Conservation (phyloP, 768 basidiomycete species). For the Tricholomella constricta region DNA sequence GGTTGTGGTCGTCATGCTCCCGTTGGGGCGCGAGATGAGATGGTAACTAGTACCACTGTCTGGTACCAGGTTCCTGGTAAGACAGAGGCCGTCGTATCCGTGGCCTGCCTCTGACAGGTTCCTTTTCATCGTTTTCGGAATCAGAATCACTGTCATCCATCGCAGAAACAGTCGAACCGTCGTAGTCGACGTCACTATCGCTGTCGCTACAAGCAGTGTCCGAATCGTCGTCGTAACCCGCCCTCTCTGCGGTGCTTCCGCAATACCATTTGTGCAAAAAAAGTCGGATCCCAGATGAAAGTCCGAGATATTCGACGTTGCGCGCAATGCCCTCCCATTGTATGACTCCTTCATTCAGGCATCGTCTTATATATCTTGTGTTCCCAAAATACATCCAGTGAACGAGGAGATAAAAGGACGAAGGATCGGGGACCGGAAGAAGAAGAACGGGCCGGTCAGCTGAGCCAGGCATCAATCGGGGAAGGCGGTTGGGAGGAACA, state of each 20-base stretch:
- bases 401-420: constrained; percentile 69
- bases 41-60: constrained; percentile 17
- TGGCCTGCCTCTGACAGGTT: constrained; percentile 41
- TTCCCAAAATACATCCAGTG: constrained; percentile 86
- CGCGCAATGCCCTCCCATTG: constrained; percentile 87
- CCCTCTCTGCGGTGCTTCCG: neutral
- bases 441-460: constrained; percentile 68
- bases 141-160: constrained; percentile 7
- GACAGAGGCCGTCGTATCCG: constrained; percentile 42
- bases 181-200: constrained; percentile 18
- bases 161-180: constrained; percentile 11
- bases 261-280: constrained; percentile 75
- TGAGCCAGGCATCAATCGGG: constrained; percentile 67
- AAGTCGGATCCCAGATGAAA: constrained; percentile 73
- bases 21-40: neutral
- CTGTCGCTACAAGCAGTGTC: constrained; percentile 37
- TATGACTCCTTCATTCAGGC: constrained; percentile 62
- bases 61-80: constrained; percentile 29
- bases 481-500: constrained; percentile 56
- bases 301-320: constrained; percentile 87
- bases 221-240: constrained; percentile 28
- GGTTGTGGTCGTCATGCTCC: neutral
- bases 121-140: constrained; percentile 40
- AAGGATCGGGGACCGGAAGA: constrained; percentile 74
- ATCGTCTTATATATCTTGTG: constrained; percentile 63